Conservation (phyloP, 129 eudicot species). For the Helianthus tuberosus region DNA sequence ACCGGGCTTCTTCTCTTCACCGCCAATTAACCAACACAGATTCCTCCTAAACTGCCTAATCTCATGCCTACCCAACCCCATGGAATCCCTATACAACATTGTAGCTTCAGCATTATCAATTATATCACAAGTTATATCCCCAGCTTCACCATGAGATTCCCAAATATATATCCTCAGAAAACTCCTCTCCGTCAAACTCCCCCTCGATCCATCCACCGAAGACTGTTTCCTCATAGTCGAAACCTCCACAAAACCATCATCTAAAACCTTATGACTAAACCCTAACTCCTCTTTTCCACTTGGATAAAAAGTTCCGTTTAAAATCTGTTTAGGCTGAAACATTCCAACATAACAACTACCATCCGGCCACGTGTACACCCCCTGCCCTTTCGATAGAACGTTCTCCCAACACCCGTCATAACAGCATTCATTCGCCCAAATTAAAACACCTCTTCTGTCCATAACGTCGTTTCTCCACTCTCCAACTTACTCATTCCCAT, state of each 20-base stretch:
- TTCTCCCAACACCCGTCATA: too few relatives aligned
- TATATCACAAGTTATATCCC: conserved; percentile 95
- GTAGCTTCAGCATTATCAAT: conserved; percentile 87
- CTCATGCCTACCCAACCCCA: conserved; percentile 48
- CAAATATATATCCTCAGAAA: conserved; percentile 86
- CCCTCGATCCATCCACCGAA: conserved; percentile 61
- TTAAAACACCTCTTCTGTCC: too few relatives aligned
- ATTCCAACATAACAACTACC: conserved; percentile 77
- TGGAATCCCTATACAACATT: conserved; percentile 68
- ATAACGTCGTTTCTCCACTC: too few relatives aligned
- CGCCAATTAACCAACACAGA: conserved; percentile 70
- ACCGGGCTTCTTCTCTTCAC: conserved; percentile 90
- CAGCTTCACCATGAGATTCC: conserved; percentile 97
- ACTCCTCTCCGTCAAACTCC: conserved; percentile 47
- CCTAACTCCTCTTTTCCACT: conserved; percentile 38
- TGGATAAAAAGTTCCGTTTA: conserved; percentile 73
- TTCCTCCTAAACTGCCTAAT: conserved; percentile 59
- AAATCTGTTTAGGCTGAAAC: conserved; percentile 42
- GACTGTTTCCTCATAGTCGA: conserved; percentile 52
- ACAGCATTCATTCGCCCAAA: too few relatives aligned
- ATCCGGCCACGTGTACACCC: conserved; percentile 81
- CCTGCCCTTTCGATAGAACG: conserved; percentile 67
- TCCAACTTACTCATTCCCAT: too few relatives aligned
- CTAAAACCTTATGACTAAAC: conserved; percentile 41
- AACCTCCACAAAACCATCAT: conserved; percentile 46